Percentiles rank a stretch among this genome's conserved stretches.
Conservation (phyloP, 1,139 yeast species). For the Saccharomyces hybrid region DNA sequence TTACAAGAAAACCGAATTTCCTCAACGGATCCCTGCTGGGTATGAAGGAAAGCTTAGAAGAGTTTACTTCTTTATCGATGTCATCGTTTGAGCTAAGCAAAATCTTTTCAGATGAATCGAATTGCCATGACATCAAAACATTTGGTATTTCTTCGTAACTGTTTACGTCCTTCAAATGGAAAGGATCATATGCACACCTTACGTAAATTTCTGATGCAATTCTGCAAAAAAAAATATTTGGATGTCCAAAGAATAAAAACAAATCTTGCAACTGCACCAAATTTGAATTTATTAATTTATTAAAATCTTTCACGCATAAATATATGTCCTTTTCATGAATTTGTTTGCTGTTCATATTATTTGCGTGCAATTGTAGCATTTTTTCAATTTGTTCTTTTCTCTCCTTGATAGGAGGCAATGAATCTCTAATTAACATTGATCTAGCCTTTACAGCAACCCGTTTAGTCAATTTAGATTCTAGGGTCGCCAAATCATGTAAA, state of each 20-base stretch:
- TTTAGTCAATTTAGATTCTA: slow-evolving; percentile 79
- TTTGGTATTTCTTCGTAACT: slow-evolving; percentile 44
- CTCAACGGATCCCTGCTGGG: background rate
- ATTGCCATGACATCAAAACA: slow-evolving; percentile 76
- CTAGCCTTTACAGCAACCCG: slow-evolving; percentile 89
- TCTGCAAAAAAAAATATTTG: slow-evolving; percentile 78
- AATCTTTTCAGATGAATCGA: slow-evolving; percentile 69
- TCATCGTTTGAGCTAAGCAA: slow-evolving; percentile 49
- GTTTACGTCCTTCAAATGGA: slow-evolving; percentile 64
- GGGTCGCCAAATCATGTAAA: slow-evolving; percentile 67
- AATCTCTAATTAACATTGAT: slow-evolving; percentile 87
- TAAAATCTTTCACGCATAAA: slow-evolving; percentile 69
- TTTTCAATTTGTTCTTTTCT: slow-evolving; percentile 93
- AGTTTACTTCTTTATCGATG: slow-evolving; percentile 45
- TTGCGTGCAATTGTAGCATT: slow-evolving; percentile 80
- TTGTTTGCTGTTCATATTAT: slow-evolving; percentile 79
- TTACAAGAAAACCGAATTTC: background rate
- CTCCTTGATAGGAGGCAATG: slow-evolving; percentile 87
- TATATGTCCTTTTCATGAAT: slow-evolving; percentile 63
- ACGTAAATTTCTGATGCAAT: slow-evolving; percentile 94
- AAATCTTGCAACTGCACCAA: slow-evolving; percentile 91
- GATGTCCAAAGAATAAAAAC: slow-evolving; percentile 74
- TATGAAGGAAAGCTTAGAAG: slow-evolving; percentile 81
- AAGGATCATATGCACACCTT: slow-evolving; percentile 92
- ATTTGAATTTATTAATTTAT: slow-evolving; percentile 88